Percentiles rank a stretch among this genome's conserved stretches.
phyloP scores from a whole-genome alignment of 257 asterid genomes.

The Salvia hispanica region DNA sequence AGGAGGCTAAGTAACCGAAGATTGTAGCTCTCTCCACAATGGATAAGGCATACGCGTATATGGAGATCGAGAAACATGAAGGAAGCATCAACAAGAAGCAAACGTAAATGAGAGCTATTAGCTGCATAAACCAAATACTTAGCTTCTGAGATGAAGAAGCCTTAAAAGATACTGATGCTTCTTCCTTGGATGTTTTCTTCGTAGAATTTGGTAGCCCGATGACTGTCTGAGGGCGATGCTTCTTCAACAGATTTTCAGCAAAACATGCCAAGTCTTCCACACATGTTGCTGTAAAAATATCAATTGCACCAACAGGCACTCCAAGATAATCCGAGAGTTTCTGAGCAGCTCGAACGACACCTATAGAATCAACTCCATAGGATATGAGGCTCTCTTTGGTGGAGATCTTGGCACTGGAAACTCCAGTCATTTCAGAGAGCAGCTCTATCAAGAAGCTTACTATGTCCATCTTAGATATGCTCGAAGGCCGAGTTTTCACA shows the following conservation, averaged over 20 bases:
- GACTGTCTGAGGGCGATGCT: slow-evolving; percentile 35
- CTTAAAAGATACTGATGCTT: slow-evolving; percentile 23
- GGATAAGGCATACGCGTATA: slow-evolving; percentile 29
- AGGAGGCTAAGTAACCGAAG: slow-evolving; percentile 33
- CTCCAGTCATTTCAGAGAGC: slow-evolving; percentile 54
- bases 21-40: background rate
- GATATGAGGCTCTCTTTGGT: slow-evolving; percentile 50
- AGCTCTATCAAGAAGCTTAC: slow-evolving; percentile 43
- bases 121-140: slow-evolving; percentile 44
- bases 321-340: slow-evolving; percentile 56
- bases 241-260: slow-evolving; percentile 41
- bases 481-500: slow-evolving; percentile 15
- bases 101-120: slow-evolving; percentile 48
- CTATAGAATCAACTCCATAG: slow-evolving; percentile 59
- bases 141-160: slow-evolving; percentile 42
- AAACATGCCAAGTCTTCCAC: slow-evolving; percentile 54
- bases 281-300: slow-evolving; percentile 64
- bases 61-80: slow-evolving; percentile 38
- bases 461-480: slow-evolving; percentile 42
- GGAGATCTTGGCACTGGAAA: slow-evolving; percentile 42
- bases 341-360: slow-evolving; percentile 63
- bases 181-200: slow-evolving; percentile 23
- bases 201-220: slow-evolving; percentile 21
- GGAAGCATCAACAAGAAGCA: slow-evolving; percentile 42
- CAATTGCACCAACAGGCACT: slow-evolving; percentile 58